Base-by-base conservation (phyloP, 208 protist genomes). In the Crithidia bombi region DNA sequence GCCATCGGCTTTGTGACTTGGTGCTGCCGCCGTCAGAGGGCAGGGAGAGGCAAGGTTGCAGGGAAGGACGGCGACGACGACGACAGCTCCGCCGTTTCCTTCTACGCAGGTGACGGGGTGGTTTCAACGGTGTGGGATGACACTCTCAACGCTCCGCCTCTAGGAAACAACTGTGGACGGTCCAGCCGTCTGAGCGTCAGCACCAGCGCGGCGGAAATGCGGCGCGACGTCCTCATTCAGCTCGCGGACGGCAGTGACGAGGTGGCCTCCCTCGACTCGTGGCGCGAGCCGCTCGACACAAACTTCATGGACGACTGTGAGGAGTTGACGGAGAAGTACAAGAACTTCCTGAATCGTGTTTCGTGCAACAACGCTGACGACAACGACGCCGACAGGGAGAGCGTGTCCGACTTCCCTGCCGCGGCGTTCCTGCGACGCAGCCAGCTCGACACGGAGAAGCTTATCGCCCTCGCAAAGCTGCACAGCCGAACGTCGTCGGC, bases 1-100 rank as follows among this genome's bases (percentile, higher is more conserved):
- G 32, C 77, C 0, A 26, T 75, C 44, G 38, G 73, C 23, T 83
- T 23, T 41, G 38, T 83, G 11, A 11, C 75, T n/a, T 75, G 72
- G 43, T 67, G 57, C 32, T 76, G 32, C 66, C 72, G 71, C 59
- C 62, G 39, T 30, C 46, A 41, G 46, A 58, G 59, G 43, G 41
- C 14, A 32, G 21, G 70, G 69, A 19, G 26, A 32, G 58, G 35
- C 21, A 39, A 36, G 49, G 23, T 43, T 15, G 21, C 14, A 25
- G 19, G 21, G 1, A 26, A 38, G 6, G 19, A 14, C 15, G n/a
- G 30, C 17, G 56, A 25, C 12, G 15, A 21, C 25, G 12, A 15
- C 12, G 46, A 41, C 26, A 50, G 57, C 59, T 7, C 15, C 17
- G 46, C 9, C 12, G n/a, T 0, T 12, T 39, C 14, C 5, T 44